Evolutionary conservation across 176 grass and related monocot genomes (phyloP), one percentile per base, ranked within the genome.

Genomic region (Cymbopogon citratus): DNA sequence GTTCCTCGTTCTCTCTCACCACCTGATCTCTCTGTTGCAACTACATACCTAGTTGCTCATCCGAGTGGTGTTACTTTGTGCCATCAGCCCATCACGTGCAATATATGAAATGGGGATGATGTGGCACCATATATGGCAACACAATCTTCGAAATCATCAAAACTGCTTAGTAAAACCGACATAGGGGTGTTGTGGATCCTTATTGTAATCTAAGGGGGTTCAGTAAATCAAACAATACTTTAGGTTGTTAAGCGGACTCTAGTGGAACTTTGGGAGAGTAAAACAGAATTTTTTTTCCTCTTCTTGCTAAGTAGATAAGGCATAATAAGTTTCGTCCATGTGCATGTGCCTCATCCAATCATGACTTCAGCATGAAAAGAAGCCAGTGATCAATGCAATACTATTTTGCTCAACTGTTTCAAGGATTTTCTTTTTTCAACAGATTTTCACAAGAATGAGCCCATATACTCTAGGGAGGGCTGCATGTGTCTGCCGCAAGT

Each of bases 381-480:
- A 44, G 9, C 12, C 19, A 63, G 9, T 80, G 39, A 61, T 73
- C 26, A 40, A 71, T 83, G 36, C 15, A 33, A 65, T 63, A 48
- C 72, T 41, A 1, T 24, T 38, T 78, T 80, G 10, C 31, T 70
- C 38, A 71, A 46, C 7, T 83, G 6, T 76, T 76, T 65, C 31
- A 36, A 71, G 68, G 6, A 13, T 25, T 69, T 33, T 33, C n/a
- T 64, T 77, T 66, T 65, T 39, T 74, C 36, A 84, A 88, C 87
- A 98, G 95, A 90, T 98, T 76, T 98, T 98, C 79, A 79, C 86
- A 59, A 85, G 84, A 74, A 91, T 95, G 95, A 91, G 73, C 23
- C 88, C 92, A 49, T 91, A 89, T 86, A 89, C 84, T 82, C 87
- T 98, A 85, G 92, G 95, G 84, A 91, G 88, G 86, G 95, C 90